Evolutionary conservation across 495 filamentous ascomycete genomes (phyloP).

Genomic region (Aspergillus sclerotiicarbonarius): DNA sequence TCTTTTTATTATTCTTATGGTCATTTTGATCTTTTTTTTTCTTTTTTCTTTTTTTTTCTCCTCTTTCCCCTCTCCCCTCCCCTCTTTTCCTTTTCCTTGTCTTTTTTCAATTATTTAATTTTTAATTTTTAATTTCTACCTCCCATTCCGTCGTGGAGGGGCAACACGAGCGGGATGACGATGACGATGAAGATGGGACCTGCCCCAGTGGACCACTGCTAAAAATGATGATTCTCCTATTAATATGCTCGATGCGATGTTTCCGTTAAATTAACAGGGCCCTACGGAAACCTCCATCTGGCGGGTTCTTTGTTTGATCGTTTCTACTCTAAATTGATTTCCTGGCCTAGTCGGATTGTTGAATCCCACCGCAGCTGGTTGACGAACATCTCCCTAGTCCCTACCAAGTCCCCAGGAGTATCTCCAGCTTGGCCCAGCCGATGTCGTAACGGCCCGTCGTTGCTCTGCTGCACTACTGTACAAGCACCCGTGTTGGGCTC

Average conservation of each 20-base stretch:
- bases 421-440: background rate
- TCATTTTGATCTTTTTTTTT: background rate
- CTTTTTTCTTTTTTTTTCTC: background rate
- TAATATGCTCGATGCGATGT: background rate
- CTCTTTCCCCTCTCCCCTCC: background rate
- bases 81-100: background rate
- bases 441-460: background rate
- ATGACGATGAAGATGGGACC: background rate
- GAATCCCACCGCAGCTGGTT: background rate
- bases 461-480: background rate
- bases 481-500: background rate
- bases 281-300: background rate
- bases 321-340: background rate
- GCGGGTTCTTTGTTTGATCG: constrained; percentile 1
- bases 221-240: background rate
- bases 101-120: background rate
- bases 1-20: too few relatives aligned
- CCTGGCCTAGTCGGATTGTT: background rate
- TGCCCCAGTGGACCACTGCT: constrained; percentile 10
- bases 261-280: background rate
- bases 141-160: background rate
- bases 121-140: background rate
- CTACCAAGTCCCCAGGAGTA: too few relatives aligned
- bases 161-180: constrained; percentile 9
- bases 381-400: background rate